phyloP scores from a whole-genome alignment of 805 yeast species.

The Tanozyma kutaoensis region DNA sequence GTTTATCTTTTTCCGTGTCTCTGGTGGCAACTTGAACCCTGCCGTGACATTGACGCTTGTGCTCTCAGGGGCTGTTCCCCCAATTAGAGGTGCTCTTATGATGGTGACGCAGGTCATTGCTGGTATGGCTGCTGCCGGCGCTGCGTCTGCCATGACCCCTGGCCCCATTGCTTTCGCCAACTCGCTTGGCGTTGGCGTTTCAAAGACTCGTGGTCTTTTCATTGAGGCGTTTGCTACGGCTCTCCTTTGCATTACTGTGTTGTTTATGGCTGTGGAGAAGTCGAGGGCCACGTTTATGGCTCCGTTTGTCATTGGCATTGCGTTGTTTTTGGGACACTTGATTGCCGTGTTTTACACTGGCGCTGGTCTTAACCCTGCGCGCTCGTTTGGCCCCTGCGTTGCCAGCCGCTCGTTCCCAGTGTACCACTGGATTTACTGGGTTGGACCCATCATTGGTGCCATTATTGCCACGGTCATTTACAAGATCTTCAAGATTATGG shows the following conservation, averaged over 20 bases:
- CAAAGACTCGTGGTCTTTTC: constrained; percentile 64
- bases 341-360: constrained; percentile 76
- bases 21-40: constrained; percentile 87
- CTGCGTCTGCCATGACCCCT: constrained; percentile 76
- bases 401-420: constrained; percentile 62
- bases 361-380: constrained; percentile 87
- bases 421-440: constrained; percentile 90
- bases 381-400: constrained; percentile 74
- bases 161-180: constrained; percentile 64
- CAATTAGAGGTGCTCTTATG: constrained; percentile 56
- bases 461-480: constrained; percentile 36
- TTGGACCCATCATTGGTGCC: constrained; percentile 66
- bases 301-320: constrained; percentile 72
- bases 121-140: constrained; percentile 90
- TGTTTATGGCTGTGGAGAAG: constrained; percentile 76
- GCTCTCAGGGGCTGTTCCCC: constrained; percentile 62
- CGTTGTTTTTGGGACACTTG: constrained; percentile 73
- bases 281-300: constrained; percentile 66
- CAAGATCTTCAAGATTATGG: constrained; percentile 49
- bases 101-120: constrained; percentile 60
- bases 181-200: constrained; percentile 56
- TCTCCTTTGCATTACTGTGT: constrained; percentile 60
- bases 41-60: constrained; percentile 69
- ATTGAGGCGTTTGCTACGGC: constrained; percentile 74
- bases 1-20: constrained; percentile 54